phyloP scores from a whole-genome alignment of 208 protist genomes.

The Phytomonas francai region DNA sequence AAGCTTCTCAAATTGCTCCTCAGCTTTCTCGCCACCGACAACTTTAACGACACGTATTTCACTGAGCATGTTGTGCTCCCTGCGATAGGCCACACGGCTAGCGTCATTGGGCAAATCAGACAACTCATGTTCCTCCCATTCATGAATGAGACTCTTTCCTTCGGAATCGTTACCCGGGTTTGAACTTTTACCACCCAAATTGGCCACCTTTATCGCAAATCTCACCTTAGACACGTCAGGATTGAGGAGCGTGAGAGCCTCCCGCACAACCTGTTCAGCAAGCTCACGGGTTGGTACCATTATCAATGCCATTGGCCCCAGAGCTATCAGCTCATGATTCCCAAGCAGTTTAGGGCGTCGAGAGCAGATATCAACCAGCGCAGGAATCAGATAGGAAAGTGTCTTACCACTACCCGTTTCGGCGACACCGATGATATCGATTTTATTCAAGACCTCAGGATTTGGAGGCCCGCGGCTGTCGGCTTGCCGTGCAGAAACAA shows the following conservation, averaged over 20 bases:
- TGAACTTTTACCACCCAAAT: neutral
- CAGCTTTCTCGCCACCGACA: conserved; percentile 51
- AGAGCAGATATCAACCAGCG: conserved; percentile 59
- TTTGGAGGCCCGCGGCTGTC: neutral
- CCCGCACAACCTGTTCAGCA: conserved; percentile 80
- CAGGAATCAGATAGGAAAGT: conserved; percentile 84
- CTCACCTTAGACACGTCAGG: conserved; percentile 12
- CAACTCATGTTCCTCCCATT: conserved; percentile 15
- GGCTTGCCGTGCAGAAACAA: neutral
- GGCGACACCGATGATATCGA: conserved; percentile 86
- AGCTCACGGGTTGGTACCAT: conserved; percentile 92
- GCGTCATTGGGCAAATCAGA: conserved; percentile 1
- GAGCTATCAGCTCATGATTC: conserved; percentile 39
- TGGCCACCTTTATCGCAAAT: conserved; percentile 12
- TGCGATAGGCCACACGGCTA: neutral
- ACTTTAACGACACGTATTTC: conserved; percentile 69
- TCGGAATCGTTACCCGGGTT: conserved; percentile 14
- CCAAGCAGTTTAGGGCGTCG: conserved; percentile 44
- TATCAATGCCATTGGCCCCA: conserved; percentile 82
- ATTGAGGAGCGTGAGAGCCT: conserved; percentile 17
- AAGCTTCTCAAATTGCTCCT: conserved; percentile 50
- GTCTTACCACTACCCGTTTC: conserved; percentile 94
- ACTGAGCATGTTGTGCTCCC: conserved; percentile 28
- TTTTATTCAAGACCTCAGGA: conserved; percentile 6
- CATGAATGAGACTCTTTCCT: neutral